Evolutionary conservation across 352 stramenopile species (phyloP).

Genomic region (Achlya hypogyna): DNA sequence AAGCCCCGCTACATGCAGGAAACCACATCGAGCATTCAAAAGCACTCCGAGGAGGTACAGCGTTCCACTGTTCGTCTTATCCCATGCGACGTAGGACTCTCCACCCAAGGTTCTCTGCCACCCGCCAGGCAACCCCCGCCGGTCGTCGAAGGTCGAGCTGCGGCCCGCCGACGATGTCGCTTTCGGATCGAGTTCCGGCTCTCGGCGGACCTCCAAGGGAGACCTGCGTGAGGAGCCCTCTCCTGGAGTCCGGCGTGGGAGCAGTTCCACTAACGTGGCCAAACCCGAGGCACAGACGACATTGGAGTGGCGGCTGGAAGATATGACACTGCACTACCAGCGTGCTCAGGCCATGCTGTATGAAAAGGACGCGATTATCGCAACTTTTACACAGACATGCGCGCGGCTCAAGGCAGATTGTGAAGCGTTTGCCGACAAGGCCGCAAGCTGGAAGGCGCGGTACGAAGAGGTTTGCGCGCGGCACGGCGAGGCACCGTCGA

Average conservation of each 20-base stretch:
- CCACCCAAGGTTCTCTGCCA: neutral
- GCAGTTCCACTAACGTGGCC: no score
- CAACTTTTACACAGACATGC: conserved; percentile 1
- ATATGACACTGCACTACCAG: neutral
- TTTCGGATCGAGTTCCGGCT: no score
- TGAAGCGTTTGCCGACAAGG: conserved; percentile 6
- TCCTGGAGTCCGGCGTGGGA: no score
- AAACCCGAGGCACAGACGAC: no score
- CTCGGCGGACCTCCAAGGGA: no score
- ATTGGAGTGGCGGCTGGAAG: neutral
- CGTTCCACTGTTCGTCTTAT: neutral
- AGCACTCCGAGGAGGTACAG: neutral
- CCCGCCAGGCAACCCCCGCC: neutral
- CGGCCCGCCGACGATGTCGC: no score
- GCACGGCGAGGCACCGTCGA: neutral
- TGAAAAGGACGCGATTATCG: conserved; percentile 3
- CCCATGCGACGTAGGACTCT: neutral
- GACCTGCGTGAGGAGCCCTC: no score
- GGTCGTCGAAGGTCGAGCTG: neutral
- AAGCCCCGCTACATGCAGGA: neutral
- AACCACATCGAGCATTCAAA: neutral
- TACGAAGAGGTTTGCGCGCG: neutral
- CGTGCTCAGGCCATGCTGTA: neutral
- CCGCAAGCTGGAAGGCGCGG: neutral
- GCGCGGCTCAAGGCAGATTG: conserved; percentile 4